Percentiles rank a stretch among this genome's conserved stretches.
phyloP scores from a whole-genome alignment of 2,329 filamentous ascomycete species.

The Penicillium hordei region DNA sequence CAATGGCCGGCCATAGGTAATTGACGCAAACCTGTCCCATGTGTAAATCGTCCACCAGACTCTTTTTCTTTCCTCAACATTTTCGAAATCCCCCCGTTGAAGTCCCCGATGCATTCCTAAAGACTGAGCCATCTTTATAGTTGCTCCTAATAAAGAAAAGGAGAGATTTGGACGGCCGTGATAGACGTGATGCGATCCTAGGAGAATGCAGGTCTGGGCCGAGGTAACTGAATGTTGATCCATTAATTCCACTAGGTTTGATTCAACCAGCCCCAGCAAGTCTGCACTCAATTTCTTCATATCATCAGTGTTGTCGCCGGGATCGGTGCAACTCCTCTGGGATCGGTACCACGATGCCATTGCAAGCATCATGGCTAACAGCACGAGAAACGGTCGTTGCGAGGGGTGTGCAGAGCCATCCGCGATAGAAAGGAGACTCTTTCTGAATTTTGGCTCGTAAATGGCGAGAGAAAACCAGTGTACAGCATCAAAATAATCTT shows the following conservation, averaged over 20 bases:
- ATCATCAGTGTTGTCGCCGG: conserved; percentile 8
- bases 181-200: conserved; percentile 46
- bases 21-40: conserved; percentile 45
- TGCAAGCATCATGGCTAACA: conserved; percentile 40
- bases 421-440: conserved; percentile 31
- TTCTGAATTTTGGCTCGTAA: conserved; percentile 44
- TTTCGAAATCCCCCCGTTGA: conserved; percentile 20
- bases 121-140: conserved; percentile 40
- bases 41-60: conserved; percentile 48
- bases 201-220: conserved; percentile 41
- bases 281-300: conserved; percentile 19
- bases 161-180: conserved; percentile 45
- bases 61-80: conserved; percentile 40
- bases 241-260: conserved; percentile 42
- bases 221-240: conserved; percentile 41
- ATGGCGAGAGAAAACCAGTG: conserved; percentile 50
- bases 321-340: conserved; percentile 19
- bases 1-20: conserved; percentile 44
- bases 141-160: conserved; percentile 41
- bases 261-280: conserved; percentile 30
- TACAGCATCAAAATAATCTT: conserved; percentile 44
- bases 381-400: conserved; percentile 39
- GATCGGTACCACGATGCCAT: conserved; percentile 44
- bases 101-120: conserved; percentile 36
- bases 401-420: conserved; percentile 37